phyloP scores from a whole-genome alignment of 73 alveolate genomes.

The Paramecium primaurelia region DNA sequence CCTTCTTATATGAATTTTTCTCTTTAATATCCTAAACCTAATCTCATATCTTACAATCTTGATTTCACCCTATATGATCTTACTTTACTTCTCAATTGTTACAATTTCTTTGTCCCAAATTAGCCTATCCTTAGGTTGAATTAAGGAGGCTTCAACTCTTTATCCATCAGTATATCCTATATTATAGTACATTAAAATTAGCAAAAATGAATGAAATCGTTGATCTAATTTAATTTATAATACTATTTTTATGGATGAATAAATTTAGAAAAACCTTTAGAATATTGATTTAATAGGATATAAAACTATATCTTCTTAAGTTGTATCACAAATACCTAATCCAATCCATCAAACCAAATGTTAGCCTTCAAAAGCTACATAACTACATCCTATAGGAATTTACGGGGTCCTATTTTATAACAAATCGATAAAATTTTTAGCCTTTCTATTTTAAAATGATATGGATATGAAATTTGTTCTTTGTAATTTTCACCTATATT shows the following conservation, averaged over 20 bases:
- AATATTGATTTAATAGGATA: too few relatives aligned
- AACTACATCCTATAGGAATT: slow-evolving; percentile 46
- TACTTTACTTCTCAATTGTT: background rate
- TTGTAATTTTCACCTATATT: slow-evolving; percentile 61
- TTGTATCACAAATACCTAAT: slow-evolving; percentile 15
- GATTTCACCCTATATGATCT: background rate
- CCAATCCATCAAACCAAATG: slow-evolving; percentile 58
- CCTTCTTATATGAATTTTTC: slow-evolving; percentile 41
- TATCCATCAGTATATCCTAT: slow-evolving; percentile 58
- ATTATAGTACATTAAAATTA: background rate
- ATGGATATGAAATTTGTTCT: slow-evolving; percentile 61
- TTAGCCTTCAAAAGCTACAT: slow-evolving; percentile 59
- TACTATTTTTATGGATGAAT: too few relatives aligned
- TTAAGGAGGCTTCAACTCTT: slow-evolving; percentile 53
- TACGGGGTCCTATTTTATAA: slow-evolving; percentile 76
- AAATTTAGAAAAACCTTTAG: too few relatives aligned
- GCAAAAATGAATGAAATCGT: too few relatives aligned
- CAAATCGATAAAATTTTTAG: slow-evolving; percentile 64
- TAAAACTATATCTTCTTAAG: too few relatives aligned
- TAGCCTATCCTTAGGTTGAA: slow-evolving; percentile 57
- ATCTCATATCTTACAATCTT: background rate
- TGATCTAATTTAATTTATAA: too few relatives aligned
- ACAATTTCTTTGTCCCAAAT: slow-evolving; percentile 48
- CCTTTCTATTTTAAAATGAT: slow-evolving; percentile 63
- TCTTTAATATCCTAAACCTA: background rate